A percentile compares a stretch with the other conserved stretches of the same genome.
phyloP scores from a whole-genome alignment of 2,329 filamentous ascomycete genomes.

The Neopestalotiopsis clavispora region DNA sequence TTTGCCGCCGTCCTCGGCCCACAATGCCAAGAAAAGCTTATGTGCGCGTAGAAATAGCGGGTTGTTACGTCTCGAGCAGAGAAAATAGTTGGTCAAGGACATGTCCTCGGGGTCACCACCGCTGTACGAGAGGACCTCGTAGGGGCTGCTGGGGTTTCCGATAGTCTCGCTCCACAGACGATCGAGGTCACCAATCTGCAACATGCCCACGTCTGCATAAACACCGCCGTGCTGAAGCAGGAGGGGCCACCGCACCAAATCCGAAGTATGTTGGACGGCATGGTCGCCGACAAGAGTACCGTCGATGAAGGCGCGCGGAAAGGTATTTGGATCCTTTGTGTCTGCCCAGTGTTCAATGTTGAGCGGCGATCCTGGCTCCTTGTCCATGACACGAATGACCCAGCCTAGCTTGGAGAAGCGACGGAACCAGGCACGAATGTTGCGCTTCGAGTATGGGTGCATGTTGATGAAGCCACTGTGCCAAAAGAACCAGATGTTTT shows the following conservation, averaged over 20 bases:
- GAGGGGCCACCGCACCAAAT: slow-evolving; percentile 62
- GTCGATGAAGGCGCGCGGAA: slow-evolving; percentile 56
- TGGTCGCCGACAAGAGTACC: slow-evolving; percentile 54
- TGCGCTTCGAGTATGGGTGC: slow-evolving; percentile 57
- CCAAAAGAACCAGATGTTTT: slow-evolving; percentile 66
- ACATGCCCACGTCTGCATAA: slow-evolving; percentile 61
- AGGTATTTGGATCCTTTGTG: slow-evolving; percentile 43
- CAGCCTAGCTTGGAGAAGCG: slow-evolving; percentile 57
- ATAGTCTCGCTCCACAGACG: slow-evolving; percentile 56
- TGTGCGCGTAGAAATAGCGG: slow-evolving; percentile 53
- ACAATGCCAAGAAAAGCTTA: slow-evolving; percentile 54
- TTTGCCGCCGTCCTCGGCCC: slow-evolving; percentile 49
- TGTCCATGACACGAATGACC: slow-evolving; percentile 57
- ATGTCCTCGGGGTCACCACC: slow-evolving; percentile 38
- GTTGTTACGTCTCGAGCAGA: slow-evolving; percentile 44
- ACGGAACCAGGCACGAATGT: slow-evolving; percentile 57
- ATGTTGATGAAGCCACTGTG: slow-evolving; percentile 53
- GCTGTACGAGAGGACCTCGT: slow-evolving; percentile 54
- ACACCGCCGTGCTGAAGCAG: slow-evolving; percentile 62
- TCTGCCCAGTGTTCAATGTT: slow-evolving; percentile 57
- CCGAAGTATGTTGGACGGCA: slow-evolving; percentile 58
- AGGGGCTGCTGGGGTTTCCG: slow-evolving; percentile 48
- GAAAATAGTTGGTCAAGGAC: slow-evolving; percentile 54
- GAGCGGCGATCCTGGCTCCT: slow-evolving; percentile 45
- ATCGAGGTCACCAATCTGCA: slow-evolving; percentile 63